Base-by-base conservation (phyloP, 208 protist species). In the Porcisia deanei region DNA sequence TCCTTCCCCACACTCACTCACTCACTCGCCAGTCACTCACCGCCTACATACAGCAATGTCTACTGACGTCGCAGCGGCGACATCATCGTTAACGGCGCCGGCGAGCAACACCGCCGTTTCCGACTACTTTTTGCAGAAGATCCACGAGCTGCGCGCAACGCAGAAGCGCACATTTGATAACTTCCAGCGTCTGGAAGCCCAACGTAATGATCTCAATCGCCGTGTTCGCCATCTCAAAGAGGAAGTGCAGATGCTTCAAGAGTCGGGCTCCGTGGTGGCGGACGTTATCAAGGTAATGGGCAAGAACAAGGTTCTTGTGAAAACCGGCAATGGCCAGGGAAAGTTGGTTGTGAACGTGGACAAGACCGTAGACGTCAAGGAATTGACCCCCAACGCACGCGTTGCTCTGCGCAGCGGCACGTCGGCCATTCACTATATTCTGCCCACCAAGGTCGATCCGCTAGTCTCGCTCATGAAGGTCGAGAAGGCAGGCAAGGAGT, bases 391-490 rank as follows among this genome's bases (percentile, higher is more conserved):
- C 12, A 99, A 98, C 79, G 91, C 94, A 30, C 96, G 99, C 47
- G 99, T 99, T 9, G 99, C 99, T 18, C 94, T 99, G 37, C 87
- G 98, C 53, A 99, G 96, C 78, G 99, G 99, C 77, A 97, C 86
- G 39, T 99, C 98, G 66, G 87, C 92, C 10, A 96, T 99, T 52
- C 98, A 99, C 91, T 99, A 99, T 86, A 98, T 99, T 70, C 90
- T 99, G 39, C 99, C 99, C 30, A 99, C 96, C 67, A 99, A 99
- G 88, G 97, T 99, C 5, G 98, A 99, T 84, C 99, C 99, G 18
- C 89, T 99, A 9, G 98, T 99, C 9, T 97, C 90, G 5, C 94
- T 99, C 30, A 99, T 99, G 99, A 99, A 99, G 83, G 98, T 99
- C 16, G 99, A 99, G 85, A 99, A 99, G 91, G 99, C 99, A 4